Conservation (phyloP, 345 rosid genomes). For the Anastatica hierochuntica region DNA sequence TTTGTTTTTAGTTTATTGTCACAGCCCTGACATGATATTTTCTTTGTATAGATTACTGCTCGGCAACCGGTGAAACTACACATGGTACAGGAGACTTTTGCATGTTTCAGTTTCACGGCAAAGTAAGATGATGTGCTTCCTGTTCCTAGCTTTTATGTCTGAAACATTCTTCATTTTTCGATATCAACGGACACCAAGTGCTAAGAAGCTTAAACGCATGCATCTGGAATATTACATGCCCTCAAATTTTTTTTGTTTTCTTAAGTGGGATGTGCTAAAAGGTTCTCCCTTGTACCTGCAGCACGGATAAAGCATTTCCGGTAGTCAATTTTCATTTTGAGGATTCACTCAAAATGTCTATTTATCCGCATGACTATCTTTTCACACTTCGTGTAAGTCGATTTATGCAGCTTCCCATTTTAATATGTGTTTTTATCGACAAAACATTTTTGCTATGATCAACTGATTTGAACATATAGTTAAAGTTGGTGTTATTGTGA, state of each 20-base stretch:
- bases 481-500: not conserved
- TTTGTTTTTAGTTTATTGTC: not conserved
- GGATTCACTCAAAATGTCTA: constrained; percentile 46
- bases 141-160: not conserved
- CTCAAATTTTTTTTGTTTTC: not conserved
- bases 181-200: too few species aligned
- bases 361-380: constrained; percentile 67
- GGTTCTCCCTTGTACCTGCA: constrained; percentile 33
- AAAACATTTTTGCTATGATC: not conserved
- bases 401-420: not conserved
- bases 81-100: constrained; percentile 51
- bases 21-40: constrained; percentile 5
- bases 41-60: constrained; percentile 32
- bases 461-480: not conserved
- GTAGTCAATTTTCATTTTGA: constrained; percentile 54
- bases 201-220: not conserved
- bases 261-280: not conserved
- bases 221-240: not conserved
- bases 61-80: constrained; percentile 46
- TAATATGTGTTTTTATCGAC: not conserved
- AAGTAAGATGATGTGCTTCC: constrained; percentile 38
- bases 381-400: constrained; percentile 57
- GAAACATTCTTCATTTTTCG: too few species aligned
- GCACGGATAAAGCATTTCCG: constrained; percentile 67
- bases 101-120: constrained; percentile 47